A percentile compares a stretch with the other conserved stretches of the same genome.
Evolutionary conservation across 805 yeast genomes (phyloP).

Genomic region (Yarrowia osloensis): DNA sequence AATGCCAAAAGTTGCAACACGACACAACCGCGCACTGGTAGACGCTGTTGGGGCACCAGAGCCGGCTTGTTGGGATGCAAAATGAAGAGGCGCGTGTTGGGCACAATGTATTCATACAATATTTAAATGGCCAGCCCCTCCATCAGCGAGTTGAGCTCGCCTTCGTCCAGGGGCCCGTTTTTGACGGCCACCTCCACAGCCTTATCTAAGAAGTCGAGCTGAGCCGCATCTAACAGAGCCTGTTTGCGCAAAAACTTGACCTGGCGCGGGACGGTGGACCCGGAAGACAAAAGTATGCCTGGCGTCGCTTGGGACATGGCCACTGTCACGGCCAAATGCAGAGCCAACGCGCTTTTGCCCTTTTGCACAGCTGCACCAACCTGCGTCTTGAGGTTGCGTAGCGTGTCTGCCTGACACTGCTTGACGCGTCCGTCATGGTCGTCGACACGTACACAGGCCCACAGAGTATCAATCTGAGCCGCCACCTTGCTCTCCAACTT

Average conservation of each 20-base stretch:
- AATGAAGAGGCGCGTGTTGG: not conserved
- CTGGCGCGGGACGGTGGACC: slow-evolving; percentile 23
- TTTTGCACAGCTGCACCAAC: slow-evolving; percentile 10
- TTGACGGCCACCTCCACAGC: slow-evolving; percentile 18
- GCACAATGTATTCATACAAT: not conserved
- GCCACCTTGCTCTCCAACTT: slow-evolving; percentile 24
- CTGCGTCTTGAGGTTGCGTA: slow-evolving; percentile 19
- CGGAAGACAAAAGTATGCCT: slow-evolving; percentile 20
- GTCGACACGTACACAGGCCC: slow-evolving; percentile 21
- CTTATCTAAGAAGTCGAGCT: slow-evolving; percentile 22
- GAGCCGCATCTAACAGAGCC: slow-evolving; percentile 17
- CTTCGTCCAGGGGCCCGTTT: slow-evolving; percentile 4
- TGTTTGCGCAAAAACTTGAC: slow-evolving; percentile 20
- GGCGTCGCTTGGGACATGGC: slow-evolving; percentile 22
- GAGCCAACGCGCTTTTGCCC: slow-evolving; percentile 28
- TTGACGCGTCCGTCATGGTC: slow-evolving; percentile 23
- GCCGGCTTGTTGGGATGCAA: not conserved
- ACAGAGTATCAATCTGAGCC: slow-evolving; percentile 6
- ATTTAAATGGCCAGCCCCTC: slow-evolving; percentile 4
- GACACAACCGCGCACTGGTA: not conserved
- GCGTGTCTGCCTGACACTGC: slow-evolving; percentile 11
- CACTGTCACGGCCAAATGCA: slow-evolving; percentile 22
- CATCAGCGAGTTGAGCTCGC: slow-evolving; percentile 4
- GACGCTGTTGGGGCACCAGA: not conserved
- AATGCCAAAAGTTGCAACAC: slow-evolving; percentile 8